These are phyloP conservation scores for Nematocida major DNA, from an alignment of 371 early-diverging fungal species.

Conservation along the genomic window DNA sequence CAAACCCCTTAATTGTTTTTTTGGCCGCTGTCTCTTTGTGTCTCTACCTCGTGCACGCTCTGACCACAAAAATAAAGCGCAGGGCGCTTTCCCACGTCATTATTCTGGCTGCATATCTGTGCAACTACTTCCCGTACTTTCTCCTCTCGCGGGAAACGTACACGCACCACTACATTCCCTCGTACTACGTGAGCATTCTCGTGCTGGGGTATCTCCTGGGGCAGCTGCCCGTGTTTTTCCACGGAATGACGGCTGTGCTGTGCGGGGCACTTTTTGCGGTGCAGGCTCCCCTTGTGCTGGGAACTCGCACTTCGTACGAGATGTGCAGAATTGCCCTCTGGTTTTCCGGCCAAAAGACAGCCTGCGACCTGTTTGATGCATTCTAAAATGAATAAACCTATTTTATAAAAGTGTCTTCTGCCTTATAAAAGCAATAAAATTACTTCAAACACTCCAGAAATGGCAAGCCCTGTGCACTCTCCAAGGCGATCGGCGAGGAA, in stretches of 20 bases:
- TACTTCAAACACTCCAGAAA: too few species aligned
- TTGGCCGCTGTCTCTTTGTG: background rate
- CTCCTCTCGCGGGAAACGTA: slow-evolving; percentile 20
- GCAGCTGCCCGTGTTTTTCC: background rate
- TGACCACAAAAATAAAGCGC: background rate
- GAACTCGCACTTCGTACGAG: too few species aligned
- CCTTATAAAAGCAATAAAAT: too few species aligned
- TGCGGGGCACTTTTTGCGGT: too few species aligned
- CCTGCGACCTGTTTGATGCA: too few species aligned
- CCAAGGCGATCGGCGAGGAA: too few species aligned
- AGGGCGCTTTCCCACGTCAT: background rate
- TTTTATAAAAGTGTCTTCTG: too few species aligned
- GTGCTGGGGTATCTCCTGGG: background rate
- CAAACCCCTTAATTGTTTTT: background rate
- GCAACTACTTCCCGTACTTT: slow-evolving; percentile 39
- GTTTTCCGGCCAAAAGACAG: too few species aligned
- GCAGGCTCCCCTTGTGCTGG: background rate
- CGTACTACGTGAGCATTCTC: slow-evolving; percentile 36
- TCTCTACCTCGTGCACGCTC: background rate
- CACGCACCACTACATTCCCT: slow-evolving; percentile 34
- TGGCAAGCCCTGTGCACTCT: too few species aligned
- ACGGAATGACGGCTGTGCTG: too few species aligned
- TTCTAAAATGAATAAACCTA: too few species aligned
- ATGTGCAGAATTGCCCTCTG: too few species aligned
- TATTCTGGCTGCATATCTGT: slow-evolving; percentile 3